Percentiles rank a stretch among this genome's conserved stretches.
Evolutionary conservation across 768 basidiomycete genomes (phyloP).

Genomic region (Obba rivulosa): DNA sequence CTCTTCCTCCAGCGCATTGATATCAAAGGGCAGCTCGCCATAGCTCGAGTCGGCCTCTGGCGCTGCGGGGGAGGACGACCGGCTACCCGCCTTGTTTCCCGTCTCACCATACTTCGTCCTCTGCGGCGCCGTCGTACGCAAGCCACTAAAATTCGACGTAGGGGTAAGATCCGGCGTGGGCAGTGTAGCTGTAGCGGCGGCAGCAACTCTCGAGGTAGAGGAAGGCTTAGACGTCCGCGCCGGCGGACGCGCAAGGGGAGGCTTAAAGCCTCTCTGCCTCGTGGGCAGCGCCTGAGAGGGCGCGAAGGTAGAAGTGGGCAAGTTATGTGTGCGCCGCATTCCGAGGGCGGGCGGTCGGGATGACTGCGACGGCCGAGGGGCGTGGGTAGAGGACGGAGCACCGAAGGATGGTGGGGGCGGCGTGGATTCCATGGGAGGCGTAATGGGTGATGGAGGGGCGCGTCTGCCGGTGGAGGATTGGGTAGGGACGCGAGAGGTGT

Average conservation of each 20-base stretch:
- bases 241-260: constrained; percentile 1
- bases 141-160: not conserved
- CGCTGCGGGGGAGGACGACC: not conserved
- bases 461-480: no score
- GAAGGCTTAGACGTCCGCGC: no score
- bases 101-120: not conserved
- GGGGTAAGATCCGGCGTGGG: constrained; percentile 3
- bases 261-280: constrained; percentile 1
- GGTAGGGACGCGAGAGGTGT: no score
- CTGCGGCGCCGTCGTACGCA: not conserved
- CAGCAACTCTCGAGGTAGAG: no score
- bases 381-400: no score
- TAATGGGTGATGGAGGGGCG: no score
- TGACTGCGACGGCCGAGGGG: no score
- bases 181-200: not conserved
- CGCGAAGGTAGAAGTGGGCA: not conserved
- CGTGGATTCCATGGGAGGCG: no score
- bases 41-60: constrained; percentile 4
- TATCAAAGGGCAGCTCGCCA: not conserved
- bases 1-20: not conserved
- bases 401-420: no score
- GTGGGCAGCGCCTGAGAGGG: constrained; percentile 6
- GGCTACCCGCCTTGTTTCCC: not conserved
- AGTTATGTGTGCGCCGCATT: not conserved
- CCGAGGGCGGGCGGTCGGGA: not conserved